A percentile compares a stretch with the other conserved stretches of the same genome.
Conservation (phyloP, 1,139 yeast genomes). For the Saccharomyces uvarum region DNA sequence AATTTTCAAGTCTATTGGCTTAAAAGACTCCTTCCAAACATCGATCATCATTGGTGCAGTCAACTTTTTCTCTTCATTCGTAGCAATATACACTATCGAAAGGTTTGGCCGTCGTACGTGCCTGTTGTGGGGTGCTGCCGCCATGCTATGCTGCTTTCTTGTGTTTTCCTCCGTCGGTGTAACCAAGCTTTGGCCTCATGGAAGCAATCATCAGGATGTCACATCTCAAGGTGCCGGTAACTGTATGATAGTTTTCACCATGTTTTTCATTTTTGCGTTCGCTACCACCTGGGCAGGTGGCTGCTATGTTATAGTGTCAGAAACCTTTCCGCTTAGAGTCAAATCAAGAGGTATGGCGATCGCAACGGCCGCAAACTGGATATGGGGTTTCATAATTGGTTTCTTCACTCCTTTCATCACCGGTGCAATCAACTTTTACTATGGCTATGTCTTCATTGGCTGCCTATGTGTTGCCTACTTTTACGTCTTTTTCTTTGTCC, state of each 20-base stretch:
- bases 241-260: constrained; percentile 58
- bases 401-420: constrained; percentile 69
- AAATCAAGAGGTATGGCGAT: constrained; percentile 36
- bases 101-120: constrained; percentile 57
- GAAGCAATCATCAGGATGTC: not conserved
- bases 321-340: constrained; percentile 60
- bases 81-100: constrained; percentile 54
- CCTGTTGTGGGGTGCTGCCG: constrained; percentile 50
- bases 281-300: constrained; percentile 34
- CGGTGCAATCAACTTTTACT: constrained; percentile 34
- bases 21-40: constrained; percentile 58
- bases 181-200: not conserved
- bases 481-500: constrained; percentile 52
- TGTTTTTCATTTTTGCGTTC: constrained; percentile 68
- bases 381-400: constrained; percentile 64
- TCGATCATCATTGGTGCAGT: constrained; percentile 63
- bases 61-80: constrained; percentile 61
- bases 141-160: constrained; percentile 54
- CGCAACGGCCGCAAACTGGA: constrained; percentile 62
- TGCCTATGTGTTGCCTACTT: constrained; percentile 44
- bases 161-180: constrained; percentile 35
- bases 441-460: constrained; percentile 67
- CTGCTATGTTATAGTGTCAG: constrained; percentile 64
- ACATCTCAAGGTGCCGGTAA: not conserved
- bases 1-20: constrained; percentile 60